Evolutionary conservation across 202 grass and related monocot species (phyloP).

Genomic region (Schoenoplectus tabernaemontani): DNA sequence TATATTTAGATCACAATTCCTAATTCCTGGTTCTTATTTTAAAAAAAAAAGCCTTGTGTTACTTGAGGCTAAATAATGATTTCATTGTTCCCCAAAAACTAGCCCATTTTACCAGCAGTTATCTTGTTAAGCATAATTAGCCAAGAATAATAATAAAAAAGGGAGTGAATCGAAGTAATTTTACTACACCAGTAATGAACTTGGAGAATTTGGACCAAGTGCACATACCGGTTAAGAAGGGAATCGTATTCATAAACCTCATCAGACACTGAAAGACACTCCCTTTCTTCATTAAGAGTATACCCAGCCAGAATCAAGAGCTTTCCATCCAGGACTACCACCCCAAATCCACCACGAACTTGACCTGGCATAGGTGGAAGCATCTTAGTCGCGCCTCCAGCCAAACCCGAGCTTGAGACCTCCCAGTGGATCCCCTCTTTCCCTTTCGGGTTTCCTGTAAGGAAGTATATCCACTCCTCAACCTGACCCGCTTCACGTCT

Average conservation of each 20-base stretch:
- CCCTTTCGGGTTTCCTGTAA: constrained; percentile 27
- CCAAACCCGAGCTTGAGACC: constrained; percentile 22
- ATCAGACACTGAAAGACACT: constrained; percentile 35
- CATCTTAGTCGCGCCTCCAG: constrained; percentile 27
- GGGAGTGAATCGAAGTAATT: background rate
- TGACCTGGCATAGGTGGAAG: constrained; percentile 62
- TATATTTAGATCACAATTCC: no score
- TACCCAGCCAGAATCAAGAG: constrained; percentile 55
- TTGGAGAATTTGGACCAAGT: background rate
- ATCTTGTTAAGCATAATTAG: no score
- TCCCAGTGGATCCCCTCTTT: constrained; percentile 45
- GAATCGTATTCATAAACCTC: constrained; percentile 69
- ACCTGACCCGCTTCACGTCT: constrained; percentile 40
- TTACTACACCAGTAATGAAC: background rate
- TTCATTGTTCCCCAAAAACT: no score
- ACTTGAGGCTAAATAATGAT: no score
- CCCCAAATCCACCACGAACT: constrained; percentile 38
- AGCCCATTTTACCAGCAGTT: no score
- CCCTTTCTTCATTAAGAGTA: constrained; percentile 29
- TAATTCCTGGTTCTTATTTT: no score
- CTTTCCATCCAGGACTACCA: constrained; percentile 55
- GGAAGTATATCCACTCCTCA: constrained; percentile 55
- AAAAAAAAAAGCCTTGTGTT: no score
- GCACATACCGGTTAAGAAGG: constrained; percentile 56
- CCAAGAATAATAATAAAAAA: background rate